phyloP scores from a whole-genome alignment of 192 early-diverging fungal genomes.

The Rhizoclosmatium globosum region DNA sequence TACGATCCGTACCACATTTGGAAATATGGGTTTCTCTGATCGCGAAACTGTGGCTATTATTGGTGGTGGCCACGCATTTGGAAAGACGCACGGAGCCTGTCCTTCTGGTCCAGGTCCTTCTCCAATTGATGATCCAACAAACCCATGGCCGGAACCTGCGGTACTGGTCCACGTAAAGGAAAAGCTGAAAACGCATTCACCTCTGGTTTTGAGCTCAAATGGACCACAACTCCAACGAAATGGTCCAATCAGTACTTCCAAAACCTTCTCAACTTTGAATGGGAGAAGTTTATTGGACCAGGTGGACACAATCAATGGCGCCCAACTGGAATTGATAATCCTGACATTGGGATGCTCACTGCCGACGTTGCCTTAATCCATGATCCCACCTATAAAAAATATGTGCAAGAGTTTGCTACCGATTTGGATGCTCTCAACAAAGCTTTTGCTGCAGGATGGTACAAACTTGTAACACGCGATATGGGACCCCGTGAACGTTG shows the following conservation, averaged over 20 bases:
- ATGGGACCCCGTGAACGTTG: slow-evolving; percentile 43
- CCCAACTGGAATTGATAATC: background rate
- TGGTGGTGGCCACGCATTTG: slow-evolving; percentile 58
- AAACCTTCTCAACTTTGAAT: slow-evolving; percentile 52
- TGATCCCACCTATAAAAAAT: slow-evolving; percentile 9
- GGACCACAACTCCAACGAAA: slow-evolving; percentile 79
- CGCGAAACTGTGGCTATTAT: slow-evolving; percentile 84
- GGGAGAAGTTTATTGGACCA: slow-evolving; percentile 37
- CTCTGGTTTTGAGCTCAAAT: slow-evolving; percentile 83
- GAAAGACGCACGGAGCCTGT: slow-evolving; percentile 38
- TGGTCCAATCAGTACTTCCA: slow-evolving; percentile 86
- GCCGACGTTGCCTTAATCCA: slow-evolving; percentile 36
- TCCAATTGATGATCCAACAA: slow-evolving; percentile 22
- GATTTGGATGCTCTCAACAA: slow-evolving; percentile 14
- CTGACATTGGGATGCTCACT: slow-evolving; percentile 39
- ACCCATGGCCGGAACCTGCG: slow-evolving; percentile 41
- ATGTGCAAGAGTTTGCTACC: background rate
- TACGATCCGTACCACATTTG: slow-evolving; percentile 24
- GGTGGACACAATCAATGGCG: slow-evolving; percentile 41
- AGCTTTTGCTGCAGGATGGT: slow-evolving; percentile 47
- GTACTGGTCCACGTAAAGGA: slow-evolving; percentile 26
- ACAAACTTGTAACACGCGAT: slow-evolving; percentile 46
- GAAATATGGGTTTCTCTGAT: slow-evolving; percentile 62
- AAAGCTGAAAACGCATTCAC: slow-evolving; percentile 47
- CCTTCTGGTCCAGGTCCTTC: slow-evolving; percentile 31